Evolutionary conservation across 202 grass and related monocot species (phyloP), one percentile per base, ranked within the genome.

Genomic region (Carex arenaria): DNA sequence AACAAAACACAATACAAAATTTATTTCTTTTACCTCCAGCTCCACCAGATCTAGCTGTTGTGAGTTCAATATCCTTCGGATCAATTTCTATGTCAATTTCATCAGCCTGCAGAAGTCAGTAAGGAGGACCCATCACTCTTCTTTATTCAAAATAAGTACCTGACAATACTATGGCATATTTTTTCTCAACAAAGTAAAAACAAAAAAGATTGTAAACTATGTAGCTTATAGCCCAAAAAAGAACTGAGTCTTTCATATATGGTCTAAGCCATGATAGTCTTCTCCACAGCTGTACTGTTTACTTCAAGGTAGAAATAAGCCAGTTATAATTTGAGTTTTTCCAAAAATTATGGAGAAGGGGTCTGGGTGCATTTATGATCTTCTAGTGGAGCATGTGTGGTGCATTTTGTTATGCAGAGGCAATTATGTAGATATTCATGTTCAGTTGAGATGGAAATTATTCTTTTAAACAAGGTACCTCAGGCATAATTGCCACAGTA

Each of bases 401-500:
- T 17, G 18, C 73, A 17, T 78, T 84, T 67, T 7, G 68, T 30
- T 61, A 30, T 36, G 75, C 20, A 69, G 72, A 43, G 36, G 36
- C 38, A 40, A 3, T 43, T 19, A 17, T 47, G 18, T 47, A 3
- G 8, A 20, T 47, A 45, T 71, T 10, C 36, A 57, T 75, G 13
- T 75, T 59, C 34, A 76, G 26, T 56, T 89, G 26, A 57, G 51
- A 10, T 15, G 12, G 12, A 77, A 57, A 72, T 2, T 67, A 47
- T 61, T 60, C 49, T 67, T 84, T 17, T 76, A 59, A 83, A 76
- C 47, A 76, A 77, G 45, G 42, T 62, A 98, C 95, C 92, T 98
- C 95, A 70, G 95, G 95, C 95, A 98, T 98, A 87, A 98, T 90
- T 64, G 95, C 95, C 59, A 98, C 90, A 86, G 95, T 98, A 72